Base-by-base conservation (phyloP, 2,329 filamentous ascomycete species). In the Drechslerella coelobrocha region DNA sequence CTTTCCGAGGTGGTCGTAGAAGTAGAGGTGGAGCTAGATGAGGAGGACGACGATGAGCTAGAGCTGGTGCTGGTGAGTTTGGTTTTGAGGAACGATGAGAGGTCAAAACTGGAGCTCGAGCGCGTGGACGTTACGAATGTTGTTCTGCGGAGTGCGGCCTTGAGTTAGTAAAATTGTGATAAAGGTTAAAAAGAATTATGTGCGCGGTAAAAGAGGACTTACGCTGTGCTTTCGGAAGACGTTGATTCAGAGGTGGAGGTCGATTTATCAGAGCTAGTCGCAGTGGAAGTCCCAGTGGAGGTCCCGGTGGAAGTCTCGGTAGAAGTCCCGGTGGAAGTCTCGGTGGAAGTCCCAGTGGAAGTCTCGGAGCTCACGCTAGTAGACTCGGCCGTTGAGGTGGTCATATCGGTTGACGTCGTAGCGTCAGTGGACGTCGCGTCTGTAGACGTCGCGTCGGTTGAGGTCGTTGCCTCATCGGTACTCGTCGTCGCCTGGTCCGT, bases 61-160 rank as follows among this genome's bases (percentile, higher is more conserved):
- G 37, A 41, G n/a, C 41, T 45, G n/a, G 4, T 14, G n/a, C n/a
- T 19, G 19, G 41, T 19, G 2, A 45, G 19, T 5, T 23, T 19
- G 41, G n/a, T 45, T 14, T 14, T 17, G 41, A 45, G 41, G 41
- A 45, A 45, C n/a, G 41, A 45, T 7, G 41, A 45, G n/a, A 45
- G 41, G 17, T 45, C 10, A 8, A 45, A 39, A 3, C 12, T 39
- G 5, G 34, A 45, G 41, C 41, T 23, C 5, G 41, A 45, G 41
- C 41, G 41, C 41, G 41, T 45, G 41, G 41, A 45, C 4, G 41
- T 45, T 7, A 23, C 41, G 19, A 45, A 45, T 21, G 41, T 45
- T 19, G 41, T 45, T 6, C 41, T 45, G 19, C 7, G 37, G 29
- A 31, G n/a, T n/a, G n/a, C n/a, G n/a, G n/a, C n/a, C n/a, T n/a